These are phyloP conservation scores for Aspergillus floridensis DNA, from an alignment of 2,329 filamentous ascomycete genomes.

Conservation along the genomic window DNA sequence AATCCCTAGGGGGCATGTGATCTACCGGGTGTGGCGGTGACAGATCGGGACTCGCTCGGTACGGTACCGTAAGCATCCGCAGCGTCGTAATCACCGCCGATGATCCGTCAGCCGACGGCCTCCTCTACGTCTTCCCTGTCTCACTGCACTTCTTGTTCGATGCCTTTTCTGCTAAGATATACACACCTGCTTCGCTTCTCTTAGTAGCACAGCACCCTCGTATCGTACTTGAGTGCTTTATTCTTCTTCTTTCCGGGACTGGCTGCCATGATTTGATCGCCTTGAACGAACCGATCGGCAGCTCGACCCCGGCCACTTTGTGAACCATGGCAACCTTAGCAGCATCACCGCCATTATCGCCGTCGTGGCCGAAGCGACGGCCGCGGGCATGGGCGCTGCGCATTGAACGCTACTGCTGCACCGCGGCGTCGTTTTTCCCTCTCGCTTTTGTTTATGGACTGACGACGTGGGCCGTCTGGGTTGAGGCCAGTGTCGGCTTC, in stretches of 20 bases:
- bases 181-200: not conserved
- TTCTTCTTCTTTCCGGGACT: not conserved
- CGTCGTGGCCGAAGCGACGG: slow-evolving; percentile 42
- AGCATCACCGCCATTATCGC: slow-evolving; percentile 39
- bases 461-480: slow-evolving; percentile 93
- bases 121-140: not conserved
- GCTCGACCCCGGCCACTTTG: slow-evolving; percentile 3
- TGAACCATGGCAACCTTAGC: slow-evolving; percentile 39
- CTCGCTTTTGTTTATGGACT: slow-evolving; percentile 82
- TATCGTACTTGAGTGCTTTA: too few relatives aligned
- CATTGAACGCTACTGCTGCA: slow-evolving; percentile 81
- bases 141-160: not conserved
- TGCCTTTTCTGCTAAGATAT: too few relatives aligned
- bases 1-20: not conserved
- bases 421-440: slow-evolving; percentile 77
- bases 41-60: not conserved
- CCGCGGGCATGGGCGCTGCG: slow-evolving; percentile 43
- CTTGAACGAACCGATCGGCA: not conserved
- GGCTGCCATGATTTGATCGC: slow-evolving; percentile 1
- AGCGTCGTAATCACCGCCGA: not conserved
- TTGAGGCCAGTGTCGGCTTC: slow-evolving; percentile 71
- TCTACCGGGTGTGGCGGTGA: not conserved
- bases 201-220: too few relatives aligned
- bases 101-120: not conserved
- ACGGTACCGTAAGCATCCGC: not conserved